A percentile compares a stretch with the other conserved stretches of the same genome.
Evolutionary conservation across 2,329 filamentous ascomycete genomes (phyloP).

Genomic region (Sporothrix phasma): DNA sequence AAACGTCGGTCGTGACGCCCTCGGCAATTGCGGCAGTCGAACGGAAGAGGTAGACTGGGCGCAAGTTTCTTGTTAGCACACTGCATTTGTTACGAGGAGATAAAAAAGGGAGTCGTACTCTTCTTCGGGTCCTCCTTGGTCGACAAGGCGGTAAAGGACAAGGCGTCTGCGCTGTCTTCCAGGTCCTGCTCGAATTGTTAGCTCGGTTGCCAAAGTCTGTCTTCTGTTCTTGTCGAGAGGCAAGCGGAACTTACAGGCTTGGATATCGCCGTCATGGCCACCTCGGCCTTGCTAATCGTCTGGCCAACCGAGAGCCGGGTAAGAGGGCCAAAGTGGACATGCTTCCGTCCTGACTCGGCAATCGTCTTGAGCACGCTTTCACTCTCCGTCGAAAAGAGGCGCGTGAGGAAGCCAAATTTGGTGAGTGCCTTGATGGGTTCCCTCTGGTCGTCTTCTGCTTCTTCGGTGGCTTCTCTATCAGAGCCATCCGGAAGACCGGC

Average conservation of each 20-base stretch:
- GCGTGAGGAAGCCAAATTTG: conserved; percentile 53
- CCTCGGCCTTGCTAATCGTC: conserved; percentile 43
- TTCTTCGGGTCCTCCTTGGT: conserved; percentile 25
- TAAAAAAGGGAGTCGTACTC: conserved; percentile 24
- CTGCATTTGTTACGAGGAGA: neutral
- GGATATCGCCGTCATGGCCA: conserved; percentile 40
- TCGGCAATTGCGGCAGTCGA: conserved; percentile 43
- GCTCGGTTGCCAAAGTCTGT: too few relatives aligned
- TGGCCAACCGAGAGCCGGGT: conserved; percentile 35
- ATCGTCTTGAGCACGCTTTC: conserved; percentile 55
- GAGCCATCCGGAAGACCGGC: conserved; percentile 17
- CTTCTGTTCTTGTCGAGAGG: too few relatives aligned
- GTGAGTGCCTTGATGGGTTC: conserved; percentile 39
- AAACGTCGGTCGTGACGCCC: conserved; percentile 43
- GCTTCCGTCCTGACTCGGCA: conserved; percentile 58
- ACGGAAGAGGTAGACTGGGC: conserved; percentile 48
- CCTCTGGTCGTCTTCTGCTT: conserved; percentile 18
- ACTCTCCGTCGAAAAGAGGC: conserved; percentile 47
- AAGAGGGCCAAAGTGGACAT: conserved; percentile 55
- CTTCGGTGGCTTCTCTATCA: neutral
- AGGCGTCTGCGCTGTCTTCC: conserved; percentile 28
- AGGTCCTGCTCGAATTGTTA: neutral
- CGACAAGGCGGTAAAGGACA: conserved; percentile 27
- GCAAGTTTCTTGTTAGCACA: neutral
- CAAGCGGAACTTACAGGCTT: conserved; percentile 24